A percentile compares a stretch with the other conserved stretches of the same genome.
Evolutionary conservation across 2,329 filamentous ascomycete genomes (phyloP).

Genomic region (Trichoderma harzianum): DNA sequence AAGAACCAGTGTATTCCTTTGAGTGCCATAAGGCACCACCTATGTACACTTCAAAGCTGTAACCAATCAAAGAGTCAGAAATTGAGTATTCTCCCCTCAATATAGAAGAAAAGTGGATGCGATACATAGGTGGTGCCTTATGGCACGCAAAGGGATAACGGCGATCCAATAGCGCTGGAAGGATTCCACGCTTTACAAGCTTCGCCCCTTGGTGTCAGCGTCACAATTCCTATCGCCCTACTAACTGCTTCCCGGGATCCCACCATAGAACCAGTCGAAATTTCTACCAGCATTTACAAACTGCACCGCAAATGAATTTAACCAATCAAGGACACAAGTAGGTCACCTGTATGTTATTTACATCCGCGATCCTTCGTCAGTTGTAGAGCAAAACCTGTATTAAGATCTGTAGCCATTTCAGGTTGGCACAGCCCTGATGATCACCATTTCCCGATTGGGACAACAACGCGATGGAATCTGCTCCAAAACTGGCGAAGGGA

Average conservation of each 20-base stretch:
- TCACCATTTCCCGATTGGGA: not conserved
- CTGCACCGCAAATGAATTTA: not conserved
- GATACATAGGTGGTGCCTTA: too few relatives aligned
- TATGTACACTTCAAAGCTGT: too few relatives aligned
- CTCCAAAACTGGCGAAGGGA: not conserved
- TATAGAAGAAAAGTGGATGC: too few relatives aligned
- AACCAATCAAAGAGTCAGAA: too few relatives aligned
- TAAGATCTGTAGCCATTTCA: not conserved
- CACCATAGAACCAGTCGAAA: not conserved
- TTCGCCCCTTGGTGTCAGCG: not conserved
- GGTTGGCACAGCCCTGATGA: not conserved
- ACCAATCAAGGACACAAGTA: not conserved
- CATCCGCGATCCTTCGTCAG: not conserved
- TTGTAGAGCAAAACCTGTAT: not conserved
- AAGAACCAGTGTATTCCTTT: not conserved
- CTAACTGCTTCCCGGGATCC: not conserved
- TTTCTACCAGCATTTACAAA: not conserved
- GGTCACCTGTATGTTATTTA: not conserved
- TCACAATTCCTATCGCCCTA: not conserved
- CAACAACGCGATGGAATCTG: not conserved
- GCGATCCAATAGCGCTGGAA: not conserved
- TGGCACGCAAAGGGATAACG: too few relatives aligned
- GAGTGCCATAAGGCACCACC: too few relatives aligned
- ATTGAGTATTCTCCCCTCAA: too few relatives aligned
- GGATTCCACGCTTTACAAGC: not conserved